Evolutionary conservation across 2,329 filamentous ascomycete species (phyloP), one percentile per base, ranked within the genome.

Genomic region (Trichoderma sp.): DNA sequence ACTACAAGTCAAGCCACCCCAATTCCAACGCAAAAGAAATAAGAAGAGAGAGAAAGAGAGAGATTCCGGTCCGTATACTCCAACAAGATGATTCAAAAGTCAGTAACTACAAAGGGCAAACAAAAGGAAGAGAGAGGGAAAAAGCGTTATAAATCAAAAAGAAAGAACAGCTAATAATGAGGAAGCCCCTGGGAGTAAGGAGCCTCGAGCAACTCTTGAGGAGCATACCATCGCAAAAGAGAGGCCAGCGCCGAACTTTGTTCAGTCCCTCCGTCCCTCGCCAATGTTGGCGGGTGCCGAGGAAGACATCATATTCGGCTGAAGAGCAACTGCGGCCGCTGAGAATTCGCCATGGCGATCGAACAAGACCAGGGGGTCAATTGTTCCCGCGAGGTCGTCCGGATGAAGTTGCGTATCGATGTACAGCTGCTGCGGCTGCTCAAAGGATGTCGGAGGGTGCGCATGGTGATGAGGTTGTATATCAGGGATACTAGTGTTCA

Each of bases 301-400:
- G 14, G 34, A 39, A 14, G 30, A 34, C 7, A 7, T 10, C 1
- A 34, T 7, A 34, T 34, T 34, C 9, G 12, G 34, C 4, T 39
- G 34, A 10, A 14, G 45, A 41, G 57, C 7, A 19, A 15, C 15
- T 9, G 59, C 39, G 3, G 41, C 51, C 4, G 17, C 5, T 7
- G 39, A 43, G 5, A 30, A 21, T 21, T 24, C 5, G 15, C 7
- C 26, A 9, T 30, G 52, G 28, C 26, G 24, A 14, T 30, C 54
- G 12, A 41, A 26, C 2, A 66, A 19, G 19, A 66, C 45, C 24
- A 39, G 51, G 5, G 64, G 64, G 15, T 66, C 64, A 17, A 66
- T 66, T 5, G 59, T 63, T 7, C 52, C 52, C 4, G 39, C n/a
- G 19, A 62, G 6, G 34, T 41, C 47, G n/a, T 45, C 34, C 3